Conservation (phyloP, 192 early-diverging fungal species). For the Coemansia sp. region DNA sequence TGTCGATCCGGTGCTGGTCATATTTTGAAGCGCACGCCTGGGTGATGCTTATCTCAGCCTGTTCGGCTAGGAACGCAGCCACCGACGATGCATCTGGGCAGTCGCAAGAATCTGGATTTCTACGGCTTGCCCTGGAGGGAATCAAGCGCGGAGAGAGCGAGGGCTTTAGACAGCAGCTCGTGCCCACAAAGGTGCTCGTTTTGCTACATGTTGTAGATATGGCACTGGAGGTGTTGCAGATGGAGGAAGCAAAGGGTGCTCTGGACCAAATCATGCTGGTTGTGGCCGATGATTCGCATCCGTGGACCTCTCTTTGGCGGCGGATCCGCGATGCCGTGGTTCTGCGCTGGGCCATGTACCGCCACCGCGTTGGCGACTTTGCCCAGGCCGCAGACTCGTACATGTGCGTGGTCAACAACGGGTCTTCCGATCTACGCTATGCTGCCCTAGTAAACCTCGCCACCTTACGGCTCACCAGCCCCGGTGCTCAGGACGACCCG, state of each 20-base stretch:
- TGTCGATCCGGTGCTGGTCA: constrained; percentile 15
- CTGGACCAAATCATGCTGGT: constrained; percentile 19
- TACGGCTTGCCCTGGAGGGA: constrained; percentile 32
- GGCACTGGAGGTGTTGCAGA: constrained; percentile 13
- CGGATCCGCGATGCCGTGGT: constrained; percentile 20
- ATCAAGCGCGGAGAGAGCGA: constrained; percentile 32
- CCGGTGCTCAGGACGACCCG: too few species aligned
- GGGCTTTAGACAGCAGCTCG: constrained; percentile 10
- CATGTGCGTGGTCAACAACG: constrained; percentile 16
- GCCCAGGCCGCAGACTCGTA: constrained; percentile 26
- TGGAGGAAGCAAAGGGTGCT: constrained; percentile 23
- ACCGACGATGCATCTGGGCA: constrained; percentile 21
- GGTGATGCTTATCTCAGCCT: constrained; percentile 43
- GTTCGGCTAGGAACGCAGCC: constrained; percentile 1
- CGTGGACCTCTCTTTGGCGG: constrained; percentile 11
- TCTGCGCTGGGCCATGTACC: constrained; percentile 46
- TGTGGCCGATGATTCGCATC: not conserved
- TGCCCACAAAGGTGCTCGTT: constrained; percentile 21
- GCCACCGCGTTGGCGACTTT: constrained; percentile 34
- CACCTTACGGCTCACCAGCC: too few species aligned
- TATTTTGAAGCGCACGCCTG: constrained; percentile 48
- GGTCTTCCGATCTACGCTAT: constrained; percentile 11
- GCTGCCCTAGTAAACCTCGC: constrained; percentile 23
- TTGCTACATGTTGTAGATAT: constrained; percentile 22
- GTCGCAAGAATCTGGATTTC: constrained; percentile 19